A percentile compares a stretch with the other conserved stretches of the same genome.
These are phyloP conservation scores for Xylariaceae sp. DNA, from an alignment of 2,329 filamentous ascomycete species.

Conservation along the genomic window DNA sequence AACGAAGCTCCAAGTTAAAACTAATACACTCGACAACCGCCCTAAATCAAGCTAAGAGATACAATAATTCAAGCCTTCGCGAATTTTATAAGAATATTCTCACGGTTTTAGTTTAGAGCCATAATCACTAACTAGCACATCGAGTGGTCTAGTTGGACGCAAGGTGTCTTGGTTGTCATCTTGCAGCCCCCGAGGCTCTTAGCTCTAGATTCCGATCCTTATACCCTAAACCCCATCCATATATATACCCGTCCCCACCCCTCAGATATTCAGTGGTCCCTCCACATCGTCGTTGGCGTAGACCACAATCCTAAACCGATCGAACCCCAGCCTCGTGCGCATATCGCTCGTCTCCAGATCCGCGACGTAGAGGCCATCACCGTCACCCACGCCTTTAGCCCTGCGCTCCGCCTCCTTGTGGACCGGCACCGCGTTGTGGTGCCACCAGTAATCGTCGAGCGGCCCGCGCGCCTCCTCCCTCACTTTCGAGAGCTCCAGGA, in stretches of 20 bases:
- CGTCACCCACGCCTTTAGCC: not conserved
- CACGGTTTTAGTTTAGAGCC: too few species aligned
- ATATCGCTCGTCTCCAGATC: slow-evolving; percentile 21
- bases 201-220: not conserved
- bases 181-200: too few species aligned
- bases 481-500: slow-evolving; percentile 21
- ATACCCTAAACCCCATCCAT: not conserved
- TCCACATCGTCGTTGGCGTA: slow-evolving; percentile 22
- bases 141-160: too few species aligned
- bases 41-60: too few species aligned
- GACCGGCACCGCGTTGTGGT: slow-evolving; percentile 8
- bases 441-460: slow-evolving; percentile 27
- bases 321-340: slow-evolving; percentile 24
- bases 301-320: slow-evolving; percentile 27
- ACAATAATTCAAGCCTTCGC: too few species aligned
- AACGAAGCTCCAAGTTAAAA: too few species aligned
- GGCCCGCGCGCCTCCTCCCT: slow-evolving; percentile 1
- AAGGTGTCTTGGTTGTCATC: too few species aligned
- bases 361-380: slow-evolving; percentile 16
- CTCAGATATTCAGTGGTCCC: slow-evolving; percentile 30
- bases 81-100: too few species aligned
- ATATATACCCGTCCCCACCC: too few species aligned
- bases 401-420: slow-evolving; percentile 15
- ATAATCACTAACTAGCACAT: too few species aligned
- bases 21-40: too few species aligned